These are phyloP conservation scores for Cladosporium cucumerinum DNA, from an alignment of 2,329 filamentous ascomycete species.

Conservation along the genomic window DNA sequence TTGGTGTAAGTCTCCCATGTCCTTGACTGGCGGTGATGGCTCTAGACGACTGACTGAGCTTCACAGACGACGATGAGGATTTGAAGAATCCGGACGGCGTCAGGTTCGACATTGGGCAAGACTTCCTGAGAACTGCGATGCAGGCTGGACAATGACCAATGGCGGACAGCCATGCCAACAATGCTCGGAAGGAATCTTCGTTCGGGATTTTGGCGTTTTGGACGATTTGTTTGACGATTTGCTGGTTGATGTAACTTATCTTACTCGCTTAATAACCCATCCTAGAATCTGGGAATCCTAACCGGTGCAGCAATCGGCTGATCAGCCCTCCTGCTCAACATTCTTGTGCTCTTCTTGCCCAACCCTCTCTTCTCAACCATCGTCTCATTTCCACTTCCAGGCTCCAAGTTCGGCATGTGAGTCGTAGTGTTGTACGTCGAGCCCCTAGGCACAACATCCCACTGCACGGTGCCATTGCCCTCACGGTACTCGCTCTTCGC, in stretches of 20 bases:
- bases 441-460: conserved; percentile 39
- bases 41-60: background rate
- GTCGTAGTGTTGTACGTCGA: conserved; percentile 44
- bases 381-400: conserved; percentile 12
- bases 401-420: conserved; percentile 18
- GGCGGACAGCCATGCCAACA: background rate
- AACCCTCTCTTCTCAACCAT: conserved; percentile 4
- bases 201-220: background rate
- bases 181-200: background rate
- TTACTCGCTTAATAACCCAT: background rate
- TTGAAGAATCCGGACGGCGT: conserved; percentile 2
- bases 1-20: conserved; percentile 22
- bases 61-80: background rate
- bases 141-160: background rate
- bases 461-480: conserved; percentile 47
- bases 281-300: background rate
- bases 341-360: background rate
- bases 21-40: background rate
- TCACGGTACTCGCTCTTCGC: conserved; percentile 35
- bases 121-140: background rate
- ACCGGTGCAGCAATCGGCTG: background rate
- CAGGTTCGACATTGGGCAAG: background rate
- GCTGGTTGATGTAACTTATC: background rate
- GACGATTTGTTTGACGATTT: too few species aligned
- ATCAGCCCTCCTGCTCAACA: conserved; percentile 7